Percentiles rank a stretch among this genome's conserved stretches.
phyloP scores from a whole-genome alignment of 257 asterid species.

The Solanum megistacrolobum region DNA sequence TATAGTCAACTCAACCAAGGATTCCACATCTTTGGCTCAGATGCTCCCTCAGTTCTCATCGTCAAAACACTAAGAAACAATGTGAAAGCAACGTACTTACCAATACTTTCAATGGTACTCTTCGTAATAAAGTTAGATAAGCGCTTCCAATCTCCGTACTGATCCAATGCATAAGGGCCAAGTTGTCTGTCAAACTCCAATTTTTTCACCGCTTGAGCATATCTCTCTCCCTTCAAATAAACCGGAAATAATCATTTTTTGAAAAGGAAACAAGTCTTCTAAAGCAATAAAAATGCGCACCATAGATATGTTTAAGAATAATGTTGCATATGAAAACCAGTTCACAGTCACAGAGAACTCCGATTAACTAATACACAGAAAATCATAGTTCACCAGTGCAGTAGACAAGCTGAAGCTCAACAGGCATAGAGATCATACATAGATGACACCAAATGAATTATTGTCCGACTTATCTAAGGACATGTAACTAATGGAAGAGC shows the following conservation, averaged over 20 bases:
- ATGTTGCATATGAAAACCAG: not conserved
- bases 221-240: conserved; percentile 58
- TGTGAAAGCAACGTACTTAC: conserved; percentile 21
- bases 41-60: not conserved
- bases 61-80: not conserved
- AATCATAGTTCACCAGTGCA: not conserved
- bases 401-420: not conserved
- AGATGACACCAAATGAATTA: not conserved
- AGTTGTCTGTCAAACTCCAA: conserved; percentile 80
- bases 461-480: not conserved
- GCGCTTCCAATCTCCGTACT: conserved; percentile 67
- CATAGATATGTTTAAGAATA: not conserved
- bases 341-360: not conserved
- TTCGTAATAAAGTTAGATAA: conserved; percentile 68
- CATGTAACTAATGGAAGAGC: not conserved
- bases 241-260: not conserved
- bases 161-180: conserved; percentile 71
- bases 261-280: not conserved
- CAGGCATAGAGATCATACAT: not conserved
- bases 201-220: conserved; percentile 58
- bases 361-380: not conserved
- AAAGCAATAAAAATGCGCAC: not conserved
- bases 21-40: not conserved
- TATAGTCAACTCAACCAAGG: not conserved
- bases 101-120: conserved; percentile 55